Percentiles rank a stretch among this genome's conserved stretches.
Conservation (phyloP, 352 stramenopile species). For the Phytopythium ostracodes region DNA sequence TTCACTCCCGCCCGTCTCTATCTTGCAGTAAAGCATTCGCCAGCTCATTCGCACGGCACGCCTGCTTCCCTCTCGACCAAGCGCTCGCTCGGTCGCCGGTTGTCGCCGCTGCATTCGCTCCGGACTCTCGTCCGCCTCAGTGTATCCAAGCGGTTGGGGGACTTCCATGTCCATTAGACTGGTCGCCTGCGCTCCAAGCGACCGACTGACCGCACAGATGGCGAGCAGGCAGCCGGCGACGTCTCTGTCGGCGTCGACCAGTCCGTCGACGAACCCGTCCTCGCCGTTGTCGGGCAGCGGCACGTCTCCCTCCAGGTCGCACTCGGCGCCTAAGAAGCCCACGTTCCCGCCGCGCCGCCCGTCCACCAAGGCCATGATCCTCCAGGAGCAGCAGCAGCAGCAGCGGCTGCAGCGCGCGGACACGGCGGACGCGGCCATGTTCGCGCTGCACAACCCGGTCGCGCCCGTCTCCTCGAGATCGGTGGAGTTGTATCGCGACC, state of each 20-base stretch:
- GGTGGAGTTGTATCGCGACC: slow-evolving; percentile 40
- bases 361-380: slow-evolving; percentile 48
- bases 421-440: slow-evolving; percentile 31
- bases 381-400: slow-evolving; percentile 28
- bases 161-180: too few species aligned
- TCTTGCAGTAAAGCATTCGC: background rate
- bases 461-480: slow-evolving; percentile 15
- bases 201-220: slow-evolving; percentile 1
- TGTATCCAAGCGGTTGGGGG: too few species aligned
- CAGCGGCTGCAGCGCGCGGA: slow-evolving; percentile 32
- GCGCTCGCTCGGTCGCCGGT: background rate
- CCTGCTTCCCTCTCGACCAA: background rate
- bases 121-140: background rate
- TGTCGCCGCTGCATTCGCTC: too few species aligned
- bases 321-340: background rate
- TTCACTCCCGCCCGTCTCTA: slow-evolving; percentile 7
- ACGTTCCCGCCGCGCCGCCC: slow-evolving; percentile 23
- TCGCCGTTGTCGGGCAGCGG: background rate
- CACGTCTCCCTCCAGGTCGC: background rate
- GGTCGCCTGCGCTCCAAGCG: background rate
- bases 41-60: background rate
- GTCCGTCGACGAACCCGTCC: slow-evolving; percentile 1
- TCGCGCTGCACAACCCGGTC: slow-evolving; percentile 19
- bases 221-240: slow-evolving; percentile 2
- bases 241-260: slow-evolving; percentile 13